Percentiles rank a stretch among this genome's conserved stretches.
phyloP scores from a whole-genome alignment of 805 yeast genomes.

The Hanseniaspora lindneri region DNA sequence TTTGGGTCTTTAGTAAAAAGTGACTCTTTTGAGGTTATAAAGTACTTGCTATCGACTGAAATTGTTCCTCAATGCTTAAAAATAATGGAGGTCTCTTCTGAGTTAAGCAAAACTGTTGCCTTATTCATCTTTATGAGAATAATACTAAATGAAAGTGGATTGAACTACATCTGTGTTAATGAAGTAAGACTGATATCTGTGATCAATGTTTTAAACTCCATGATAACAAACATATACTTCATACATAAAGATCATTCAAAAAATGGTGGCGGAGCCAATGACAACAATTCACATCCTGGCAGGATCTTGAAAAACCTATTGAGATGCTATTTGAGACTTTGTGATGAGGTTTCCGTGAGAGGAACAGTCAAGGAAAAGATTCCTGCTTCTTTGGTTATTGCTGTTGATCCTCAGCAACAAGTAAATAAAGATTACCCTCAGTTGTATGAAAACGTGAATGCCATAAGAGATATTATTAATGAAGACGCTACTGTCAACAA shows the following conservation, averaged over 20 bases:
- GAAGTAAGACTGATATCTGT: slow-evolving; percentile 92
- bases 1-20: slow-evolving; percentile 94
- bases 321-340: slow-evolving; percentile 78
- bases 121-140: slow-evolving; percentile 91
- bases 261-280: not conserved
- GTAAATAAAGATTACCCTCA: not conserved
- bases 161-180: slow-evolving; percentile 86
- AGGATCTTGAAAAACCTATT: slow-evolving; percentile 85
- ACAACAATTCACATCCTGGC: slow-evolving; percentile 46
- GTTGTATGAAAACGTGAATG: not conserved
- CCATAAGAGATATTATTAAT: slow-evolving; percentile 63
- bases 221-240: slow-evolving; percentile 67
- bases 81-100: slow-evolving; percentile 92
- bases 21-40: slow-evolving; percentile 89
- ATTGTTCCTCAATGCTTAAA: slow-evolving; percentile 88
- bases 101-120: slow-evolving; percentile 89
- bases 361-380: slow-evolving; percentile 69
- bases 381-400: slow-evolving; percentile 80
- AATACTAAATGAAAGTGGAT: slow-evolving; percentile 79
- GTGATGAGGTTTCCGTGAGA: slow-evolving; percentile 84
- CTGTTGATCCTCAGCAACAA: not conserved
- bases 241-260: not conserved
- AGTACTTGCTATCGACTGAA: slow-evolving; percentile 84
- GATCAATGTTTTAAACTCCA: slow-evolving; percentile 67
- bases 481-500: slow-evolving; percentile 84